Percentiles rank a stretch among this genome's conserved stretches.
Conservation (phyloP, 2,329 filamentous ascomycete genomes). For the Talaromyces verruculosus region DNA sequence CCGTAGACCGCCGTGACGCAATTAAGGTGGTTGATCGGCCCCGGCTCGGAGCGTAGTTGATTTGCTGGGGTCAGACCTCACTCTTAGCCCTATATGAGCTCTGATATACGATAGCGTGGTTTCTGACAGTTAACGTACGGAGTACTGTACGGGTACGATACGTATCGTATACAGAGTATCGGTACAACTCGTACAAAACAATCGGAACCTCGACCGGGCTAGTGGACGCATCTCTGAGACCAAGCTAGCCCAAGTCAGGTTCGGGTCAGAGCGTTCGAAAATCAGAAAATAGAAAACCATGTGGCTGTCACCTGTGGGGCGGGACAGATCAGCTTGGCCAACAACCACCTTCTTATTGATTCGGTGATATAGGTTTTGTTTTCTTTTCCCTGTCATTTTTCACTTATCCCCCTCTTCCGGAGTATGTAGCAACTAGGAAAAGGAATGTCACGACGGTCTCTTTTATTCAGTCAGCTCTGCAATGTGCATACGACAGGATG, state of each 20-base stretch:
- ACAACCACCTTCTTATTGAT: background rate
- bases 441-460: background rate
- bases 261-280: background rate
- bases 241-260: background rate
- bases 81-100: background rate
- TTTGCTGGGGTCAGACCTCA: background rate
- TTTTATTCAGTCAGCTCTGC: background rate
- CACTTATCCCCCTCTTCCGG: background rate
- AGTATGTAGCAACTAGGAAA: background rate
- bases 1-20: background rate
- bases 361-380: background rate
- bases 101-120: background rate
- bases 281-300: slow-evolving; percentile 16
- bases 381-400: background rate
- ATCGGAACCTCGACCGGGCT: background rate
- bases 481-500: background rate
- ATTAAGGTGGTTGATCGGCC: background rate
- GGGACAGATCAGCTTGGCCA: slow-evolving; percentile 6
- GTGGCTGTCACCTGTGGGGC: slow-evolving; percentile 13
- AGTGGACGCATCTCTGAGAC: background rate
- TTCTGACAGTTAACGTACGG: background rate
- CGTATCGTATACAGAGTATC: background rate
- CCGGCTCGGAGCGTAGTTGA: slow-evolving; percentile 2
- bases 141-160: background rate
- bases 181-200: background rate